These are phyloP conservation scores for Arachnomyces sp. DNA, from an alignment of 2,329 filamentous ascomycete species.

Conservation along the genomic window DNA sequence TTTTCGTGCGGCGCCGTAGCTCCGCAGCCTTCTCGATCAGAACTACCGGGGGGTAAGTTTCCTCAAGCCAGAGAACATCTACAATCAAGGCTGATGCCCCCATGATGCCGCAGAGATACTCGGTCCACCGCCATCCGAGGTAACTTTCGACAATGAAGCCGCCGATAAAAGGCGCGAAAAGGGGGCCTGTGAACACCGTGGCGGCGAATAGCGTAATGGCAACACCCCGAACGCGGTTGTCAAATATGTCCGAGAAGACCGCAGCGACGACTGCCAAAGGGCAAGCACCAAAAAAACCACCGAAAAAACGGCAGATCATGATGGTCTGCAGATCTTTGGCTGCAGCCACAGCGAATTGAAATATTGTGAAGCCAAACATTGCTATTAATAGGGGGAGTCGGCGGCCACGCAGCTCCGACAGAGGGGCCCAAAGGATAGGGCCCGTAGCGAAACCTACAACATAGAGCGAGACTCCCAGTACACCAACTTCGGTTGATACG, in stretches of 20 bases:
- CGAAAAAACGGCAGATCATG: conserved; percentile 45
- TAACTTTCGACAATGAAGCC: conserved; percentile 45
- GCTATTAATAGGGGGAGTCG: conserved; percentile 41
- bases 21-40: conserved; percentile 49
- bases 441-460: conserved; percentile 43
- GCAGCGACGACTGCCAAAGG: conserved; percentile 46
- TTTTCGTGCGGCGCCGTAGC: conserved; percentile 46
- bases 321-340: conserved; percentile 47
- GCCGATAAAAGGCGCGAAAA: conserved; percentile 47
- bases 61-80: conserved; percentile 46
- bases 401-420: conserved; percentile 44
- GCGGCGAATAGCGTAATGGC: conserved; percentile 45
- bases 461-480: conserved; percentile 34
- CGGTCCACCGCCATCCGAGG: conserved; percentile 49
- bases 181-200: conserved; percentile 46
- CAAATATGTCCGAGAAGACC: conserved; percentile 50
- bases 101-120: conserved; percentile 49
- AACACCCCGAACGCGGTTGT: conserved; percentile 38
- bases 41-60: conserved; percentile 52
- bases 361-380: conserved; percentile 45
- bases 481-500: conserved; percentile 40
- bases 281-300: conserved; percentile 47
- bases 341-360: conserved; percentile 41
- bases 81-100: conserved; percentile 43
- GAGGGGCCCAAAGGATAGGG: conserved; percentile 44